Evolutionary conservation across 2,329 filamentous ascomycete species (phyloP).

Genomic region (Aspergillus unguis): DNA sequence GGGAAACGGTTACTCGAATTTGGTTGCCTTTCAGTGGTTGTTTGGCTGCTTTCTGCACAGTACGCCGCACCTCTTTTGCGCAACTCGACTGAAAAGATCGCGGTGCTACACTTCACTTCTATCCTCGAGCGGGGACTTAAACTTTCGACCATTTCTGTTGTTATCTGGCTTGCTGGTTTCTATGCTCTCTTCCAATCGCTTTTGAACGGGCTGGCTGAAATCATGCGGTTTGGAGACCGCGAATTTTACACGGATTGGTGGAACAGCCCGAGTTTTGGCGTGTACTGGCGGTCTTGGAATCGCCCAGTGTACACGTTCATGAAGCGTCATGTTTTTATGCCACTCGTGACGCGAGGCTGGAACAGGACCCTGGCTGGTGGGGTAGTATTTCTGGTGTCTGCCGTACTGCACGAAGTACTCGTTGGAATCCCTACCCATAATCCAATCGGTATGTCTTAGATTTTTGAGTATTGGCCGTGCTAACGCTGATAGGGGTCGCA

Average conservation of each 20-base stretch:
- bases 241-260: slow-evolving; percentile 98
- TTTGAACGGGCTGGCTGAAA: slow-evolving; percentile 85
- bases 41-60: slow-evolving; percentile 93
- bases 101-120: slow-evolving; percentile 71
- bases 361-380: slow-evolving; percentile 67
- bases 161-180: slow-evolving; percentile 97
- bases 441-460: slow-evolving; percentile 63
- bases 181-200: slow-evolving; percentile 94
- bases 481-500: slow-evolving; percentile 65
- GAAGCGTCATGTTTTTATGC: slow-evolving; percentile 88
- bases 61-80: slow-evolving; percentile 86
- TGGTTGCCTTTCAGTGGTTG: slow-evolving; percentile 74
- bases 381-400: slow-evolving; percentile 83
- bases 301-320: slow-evolving; percentile 97
- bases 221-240: slow-evolving; percentile 85
- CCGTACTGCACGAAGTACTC: slow-evolving; percentile 83
- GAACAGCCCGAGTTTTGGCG: slow-evolving; percentile 82
- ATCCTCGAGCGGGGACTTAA: slow-evolving; percentile 91
- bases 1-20: slow-evolving; percentile 77
- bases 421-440: slow-evolving; percentile 95
- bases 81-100: slow-evolving; percentile 87
- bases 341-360: slow-evolving; percentile 80
- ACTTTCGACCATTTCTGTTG: slow-evolving; percentile 86
- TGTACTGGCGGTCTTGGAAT: slow-evolving; percentile 97
- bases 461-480: neutral